Evolutionary conservation across 139 green algal genomes (phyloP), one percentile per base, ranked within the genome.

Genomic region (Bryopsis sp.): DNA sequence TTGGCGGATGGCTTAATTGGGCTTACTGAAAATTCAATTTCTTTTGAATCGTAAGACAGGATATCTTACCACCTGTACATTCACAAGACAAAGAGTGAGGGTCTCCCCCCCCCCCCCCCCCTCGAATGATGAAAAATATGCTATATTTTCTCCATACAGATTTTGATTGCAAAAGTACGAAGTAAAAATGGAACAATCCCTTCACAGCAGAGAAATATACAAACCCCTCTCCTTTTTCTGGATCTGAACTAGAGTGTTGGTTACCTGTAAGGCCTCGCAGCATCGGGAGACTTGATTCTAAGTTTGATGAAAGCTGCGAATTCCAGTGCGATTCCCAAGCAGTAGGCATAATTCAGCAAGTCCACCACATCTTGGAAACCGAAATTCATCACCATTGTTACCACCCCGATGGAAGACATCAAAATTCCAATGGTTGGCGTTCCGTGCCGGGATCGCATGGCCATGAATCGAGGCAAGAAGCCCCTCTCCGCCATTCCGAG

Each of bases 311-410:
- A 97, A 4, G 92, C 93, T 28, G 77, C 79, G 81, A 97, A 98
- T 88, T 98, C 91, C 57, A 97, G 81, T 65, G 97, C 79, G 81
- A 96, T 85, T 8, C 85, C 91, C 48, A 98, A 68, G 82, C 92
- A 97, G 80, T 98, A 98, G 47, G 95, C 79, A 39, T 89, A 85
- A 82, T 97, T 97, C 22, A 97, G 83, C 67, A 97, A 78, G 75
- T 94, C 80, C 60, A 97, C 86, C 58, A 97, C 95, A 58, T 89
- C 60, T 65, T 90, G 39, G 65, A 95, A 95, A 66, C 66, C 67
- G 64, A 89, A 78, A 50, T 26, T 70, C 0, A 67, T 48, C 7
- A 82, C 75, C 61, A 96, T 81, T 34, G 67, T 77, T 29, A 92
- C 58, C 48, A 98, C 77, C 34, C 92, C 92, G 24, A 89, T 11